Evolutionary conservation across 768 basidiomycete genomes (phyloP).

Genomic region (Pleurotus giganteus): DNA sequence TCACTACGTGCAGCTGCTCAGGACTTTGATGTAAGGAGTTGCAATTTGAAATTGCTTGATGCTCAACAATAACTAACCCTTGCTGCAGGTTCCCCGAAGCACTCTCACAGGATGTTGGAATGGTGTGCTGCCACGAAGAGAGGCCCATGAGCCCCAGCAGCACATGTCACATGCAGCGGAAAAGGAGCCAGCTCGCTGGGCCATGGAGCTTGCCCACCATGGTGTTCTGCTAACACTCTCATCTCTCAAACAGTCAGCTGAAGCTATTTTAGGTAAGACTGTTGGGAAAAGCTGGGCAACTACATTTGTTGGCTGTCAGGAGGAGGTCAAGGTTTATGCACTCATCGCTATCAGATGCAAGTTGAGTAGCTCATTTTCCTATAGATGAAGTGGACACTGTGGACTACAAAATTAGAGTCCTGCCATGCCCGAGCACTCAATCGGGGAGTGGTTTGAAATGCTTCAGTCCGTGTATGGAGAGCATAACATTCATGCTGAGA

Average conservation of each 20-base stretch:
- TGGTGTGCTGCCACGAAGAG: background rate
- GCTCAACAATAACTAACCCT: background rate
- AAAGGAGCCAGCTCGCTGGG: slow-evolving; percentile 23
- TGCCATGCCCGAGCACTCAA: slow-evolving; percentile 31
- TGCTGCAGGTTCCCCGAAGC: background rate
- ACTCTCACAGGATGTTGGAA: background rate
- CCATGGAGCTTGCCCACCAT: slow-evolving; percentile 15
- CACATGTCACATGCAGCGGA: slow-evolving; percentile 19
- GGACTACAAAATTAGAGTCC: slow-evolving; percentile 12
- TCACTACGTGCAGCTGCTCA: slow-evolving; percentile 8
- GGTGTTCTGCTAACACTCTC: slow-evolving; percentile 18
- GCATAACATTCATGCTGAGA: slow-evolving; percentile 22
- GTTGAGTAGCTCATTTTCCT: slow-evolving; percentile 16
- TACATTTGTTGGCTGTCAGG: slow-evolving; percentile 17
- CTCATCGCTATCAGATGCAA: background rate
- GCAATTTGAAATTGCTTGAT: background rate
- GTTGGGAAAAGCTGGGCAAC: slow-evolving; percentile 17
- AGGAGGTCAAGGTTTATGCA: slow-evolving; percentile 20
- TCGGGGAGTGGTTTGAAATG: slow-evolving; percentile 21
- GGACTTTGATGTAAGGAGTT: slow-evolving; percentile 5
- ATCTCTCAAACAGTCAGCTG: slow-evolving; percentile 16
- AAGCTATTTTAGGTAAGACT: slow-evolving; percentile 10
- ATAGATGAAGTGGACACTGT: slow-evolving; percentile 20
- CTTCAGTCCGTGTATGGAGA: slow-evolving; percentile 19
- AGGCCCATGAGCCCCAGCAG: slow-evolving; percentile 18